Evolutionary conservation across 1,139 yeast genomes (phyloP), one percentile per base, ranked within the genome.

Genomic region (Kodamaea anthophila): DNA sequence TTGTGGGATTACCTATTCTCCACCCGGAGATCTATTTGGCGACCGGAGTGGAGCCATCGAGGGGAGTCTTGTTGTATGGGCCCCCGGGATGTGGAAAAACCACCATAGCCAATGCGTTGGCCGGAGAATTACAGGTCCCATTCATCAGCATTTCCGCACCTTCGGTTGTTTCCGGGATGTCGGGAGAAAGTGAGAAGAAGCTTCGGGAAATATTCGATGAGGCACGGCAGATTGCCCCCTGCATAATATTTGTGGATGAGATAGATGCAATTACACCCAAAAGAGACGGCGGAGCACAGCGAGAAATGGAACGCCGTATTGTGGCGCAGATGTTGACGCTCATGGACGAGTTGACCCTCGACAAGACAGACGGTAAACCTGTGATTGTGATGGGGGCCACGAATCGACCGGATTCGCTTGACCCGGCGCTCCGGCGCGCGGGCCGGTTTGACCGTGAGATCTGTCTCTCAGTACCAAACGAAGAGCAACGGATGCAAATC

Each of bases 51-150:
- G 95, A 87, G 43, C 96, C 96, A 9, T 95, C 98, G n/a, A 68
- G 97, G 27, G 98, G 98, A 37, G 95, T 91, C 2, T 55, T 91
- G 16, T 60, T 91, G 18, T 96, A 88, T 53, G 99, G 99, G 0
- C 98, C 99, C 0, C 98, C 98, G 1, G 99, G 99, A 9, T 91
- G 98, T 62, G 99, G 99, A 51, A 91, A 91, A 49, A 91, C 99
- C 0, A 80, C 95, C 31, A 78, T 91, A 34, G 98, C 98, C 2
- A 86, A 88, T 54, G 96, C 97, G 0, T 64, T 91, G 23, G 98
- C 98, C 2, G 95, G 96, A 16, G 96, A 91, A 49, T 65, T 91
- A 24, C 85, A 86, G 40, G 95, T 91, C 0, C 96, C 98, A 0
- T 91, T 93, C 48, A 76, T 91, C 16, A 81, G 83, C 29, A 71